Percentiles rank a stretch among this genome's conserved stretches.
Evolutionary conservation across 2,329 filamentous ascomycete genomes (phyloP).

Genomic region (Remersonia thermophila): DNA sequence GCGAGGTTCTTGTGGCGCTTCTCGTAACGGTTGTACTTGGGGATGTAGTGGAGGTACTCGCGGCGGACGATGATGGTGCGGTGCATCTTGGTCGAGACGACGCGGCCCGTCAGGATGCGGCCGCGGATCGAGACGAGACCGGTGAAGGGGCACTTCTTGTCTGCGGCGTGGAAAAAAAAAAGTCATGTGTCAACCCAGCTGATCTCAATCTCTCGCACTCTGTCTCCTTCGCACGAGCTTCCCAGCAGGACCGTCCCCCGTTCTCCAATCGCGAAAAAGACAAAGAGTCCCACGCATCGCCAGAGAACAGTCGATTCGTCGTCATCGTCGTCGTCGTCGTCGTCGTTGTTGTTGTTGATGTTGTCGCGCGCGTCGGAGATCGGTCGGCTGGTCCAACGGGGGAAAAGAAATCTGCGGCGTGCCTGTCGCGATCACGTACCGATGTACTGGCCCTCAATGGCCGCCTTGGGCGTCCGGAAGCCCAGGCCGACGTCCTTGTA

Average conservation of each 20-base stretch:
- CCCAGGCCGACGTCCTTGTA: conserved; percentile 99
- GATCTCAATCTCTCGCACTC: not conserved
- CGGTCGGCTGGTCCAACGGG: conserved; percentile 6
- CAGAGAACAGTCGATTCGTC: conserved; percentile 3
- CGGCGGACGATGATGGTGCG: conserved; percentile 97
- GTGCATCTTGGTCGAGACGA: conserved; percentile 99
- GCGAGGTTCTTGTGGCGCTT: conserved; percentile 99
- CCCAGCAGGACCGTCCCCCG: not conserved
- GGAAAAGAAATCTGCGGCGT: no score
- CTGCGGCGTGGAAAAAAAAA: conserved; percentile 35
- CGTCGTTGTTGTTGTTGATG: not conserved
- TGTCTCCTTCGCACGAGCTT: not conserved
- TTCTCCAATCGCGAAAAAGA: not conserved
- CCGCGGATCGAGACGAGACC: conserved; percentile 98
- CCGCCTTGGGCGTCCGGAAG: conserved; percentile 96
- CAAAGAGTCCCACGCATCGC: not conserved
- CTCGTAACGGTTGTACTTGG: conserved; percentile 99
- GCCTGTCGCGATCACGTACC: conserved; percentile 71
- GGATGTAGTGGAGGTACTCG: conserved; percentile 99
- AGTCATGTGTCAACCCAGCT: conserved; percentile 9
- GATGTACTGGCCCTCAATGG: conserved; percentile 98
- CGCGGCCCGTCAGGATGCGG: conserved; percentile 98
- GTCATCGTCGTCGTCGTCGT: conserved; percentile 1
- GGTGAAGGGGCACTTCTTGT: conserved; percentile 99
- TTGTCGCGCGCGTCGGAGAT: conserved; percentile 4